Evolutionary conservation across 768 basidiomycete genomes (phyloP).

Genomic region (Coprinopsis strossmayeri): DNA sequence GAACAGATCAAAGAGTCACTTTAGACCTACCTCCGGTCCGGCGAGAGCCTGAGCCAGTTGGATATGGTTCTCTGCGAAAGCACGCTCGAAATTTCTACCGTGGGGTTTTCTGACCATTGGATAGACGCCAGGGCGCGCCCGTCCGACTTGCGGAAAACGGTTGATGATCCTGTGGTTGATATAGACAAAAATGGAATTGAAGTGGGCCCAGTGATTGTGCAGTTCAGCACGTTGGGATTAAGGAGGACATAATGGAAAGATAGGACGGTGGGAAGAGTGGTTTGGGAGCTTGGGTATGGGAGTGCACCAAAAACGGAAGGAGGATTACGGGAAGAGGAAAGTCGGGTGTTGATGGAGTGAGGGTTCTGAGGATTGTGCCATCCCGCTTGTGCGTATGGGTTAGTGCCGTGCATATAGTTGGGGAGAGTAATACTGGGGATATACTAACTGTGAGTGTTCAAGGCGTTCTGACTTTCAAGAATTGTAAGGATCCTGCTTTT

Average conservation of each 20-base stretch:
- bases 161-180: constrained; percentile 22
- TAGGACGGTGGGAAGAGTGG: constrained; percentile 18
- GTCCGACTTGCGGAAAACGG: constrained; percentile 16
- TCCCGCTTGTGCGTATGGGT: constrained; percentile 13
- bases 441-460: too few relatives aligned
- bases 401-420: constrained; percentile 16
- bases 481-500: too few relatives aligned
- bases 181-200: constrained; percentile 34
- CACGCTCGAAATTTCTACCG: constrained; percentile 32
- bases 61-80: constrained; percentile 26
- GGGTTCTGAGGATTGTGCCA: constrained; percentile 14
- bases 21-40: constrained; percentile 30
- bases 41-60: constrained; percentile 36
- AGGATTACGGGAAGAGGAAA: constrained; percentile 2
- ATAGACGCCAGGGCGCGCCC: constrained; percentile 32
- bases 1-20: background rate
- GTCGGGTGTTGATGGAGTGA: constrained; percentile 10
- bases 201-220: constrained; percentile 34
- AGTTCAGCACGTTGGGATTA: constrained; percentile 36
- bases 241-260: constrained; percentile 37
- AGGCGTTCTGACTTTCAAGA: too few relatives aligned
- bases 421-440: too few relatives aligned
- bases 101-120: constrained; percentile 34
- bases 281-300: constrained; percentile 9
- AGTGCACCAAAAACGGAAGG: constrained; percentile 15